Base-by-base conservation (phyloP, 495 filamentous ascomycete species). In the Cladorrhinum samala region DNA sequence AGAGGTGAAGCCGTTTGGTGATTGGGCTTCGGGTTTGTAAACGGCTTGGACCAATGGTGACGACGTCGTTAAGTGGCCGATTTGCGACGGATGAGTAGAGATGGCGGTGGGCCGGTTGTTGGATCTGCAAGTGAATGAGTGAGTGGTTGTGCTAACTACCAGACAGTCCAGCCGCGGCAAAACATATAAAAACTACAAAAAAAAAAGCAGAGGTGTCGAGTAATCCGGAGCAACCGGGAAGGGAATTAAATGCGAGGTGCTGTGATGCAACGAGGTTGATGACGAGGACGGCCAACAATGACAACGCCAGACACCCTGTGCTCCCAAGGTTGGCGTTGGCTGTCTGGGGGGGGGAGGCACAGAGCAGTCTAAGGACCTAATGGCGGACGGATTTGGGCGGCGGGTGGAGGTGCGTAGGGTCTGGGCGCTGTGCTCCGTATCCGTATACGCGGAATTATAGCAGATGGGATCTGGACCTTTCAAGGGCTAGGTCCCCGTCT, bases 21-120 rank as follows among this genome's bases (percentile, higher is more conserved):
- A 52, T 44, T 69, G 63, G 39, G 63, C 46, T 36, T 73, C 54
- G 68, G 73, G 55, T 70, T 77, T 48, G 73, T 79, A 59, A 68
- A 66, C 63, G 13, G 71, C 67, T 57, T 84, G 83, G 30, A 93
- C 80, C 48, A 91, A 70, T 24, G 89, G 90, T 21, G 90, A 91
- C 14, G 88, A 92, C 11, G 86, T 82, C 24, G 90, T 92, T 49
- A 91, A 75, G 67, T 88, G 86, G 51, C 84, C 88, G 57, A 83
- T 76, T 64, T 93, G 89, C 23, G 88, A 92, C 36, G 85, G 77
- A 68, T 85, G 85, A 24, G 83, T 76, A 39, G 84, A 83, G 50
- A 77, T 53, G 70, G 72, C 58, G 81, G 86, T 52, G 80, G 83
- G 64, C 43, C 62, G 59, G 25, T 7, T 53, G 23, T 52, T 44